Evolutionary conservation across 176 grass and related monocot genomes (phyloP), one percentile per base, ranked within the genome.

Genomic region (Elymus sibiricus): DNA sequence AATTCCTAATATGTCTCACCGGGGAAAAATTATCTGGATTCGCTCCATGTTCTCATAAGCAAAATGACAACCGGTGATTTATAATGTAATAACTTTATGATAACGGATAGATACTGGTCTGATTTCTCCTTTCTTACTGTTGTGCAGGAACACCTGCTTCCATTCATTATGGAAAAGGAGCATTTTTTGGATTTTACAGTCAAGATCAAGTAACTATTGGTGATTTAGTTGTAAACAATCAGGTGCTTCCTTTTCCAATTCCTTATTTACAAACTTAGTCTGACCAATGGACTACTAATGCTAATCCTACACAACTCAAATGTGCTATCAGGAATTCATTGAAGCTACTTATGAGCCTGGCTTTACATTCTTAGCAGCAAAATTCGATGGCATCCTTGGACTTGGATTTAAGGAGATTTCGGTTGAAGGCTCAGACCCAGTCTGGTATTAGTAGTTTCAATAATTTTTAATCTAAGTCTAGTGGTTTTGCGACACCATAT

Each of bases 321-420:
- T 83, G 11, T 88, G n/a, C 83, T 83, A 37, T 31, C 84, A 98
- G 96, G 96, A 95, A 82, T 98, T 98, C 84, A 94, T 98, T 29
- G 96, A 98, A 90, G 96, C 93, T 68, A 94, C 84, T 47, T 85
- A 84, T 70, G 96, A 98, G 82, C 91, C 90, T n/a, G 87, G 86
- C 44, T 42, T 98, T 74, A 90, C 90, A 22, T 95, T 95, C 38
- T 39, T 95, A 76, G 67, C 58, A 35, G 93, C 91, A 53, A 95
- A 95, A 82, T 98, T 98, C 38, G 96, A 98, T 79, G 96, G 96
- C 74, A 98, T 95, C 75, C 93, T 98, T 79, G 96, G 96, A 77
- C 92, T 98, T 69, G 96, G 92, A 66, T 98, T 98, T 80, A 68
- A 95, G 80, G 96, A 94, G 77, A 98, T 98, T 79, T 98, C 96